Percentiles rank a stretch among this genome's conserved stretches.
phyloP scores from a whole-genome alignment of 1,139 yeast species.

The Suhomyces guaymorum region DNA sequence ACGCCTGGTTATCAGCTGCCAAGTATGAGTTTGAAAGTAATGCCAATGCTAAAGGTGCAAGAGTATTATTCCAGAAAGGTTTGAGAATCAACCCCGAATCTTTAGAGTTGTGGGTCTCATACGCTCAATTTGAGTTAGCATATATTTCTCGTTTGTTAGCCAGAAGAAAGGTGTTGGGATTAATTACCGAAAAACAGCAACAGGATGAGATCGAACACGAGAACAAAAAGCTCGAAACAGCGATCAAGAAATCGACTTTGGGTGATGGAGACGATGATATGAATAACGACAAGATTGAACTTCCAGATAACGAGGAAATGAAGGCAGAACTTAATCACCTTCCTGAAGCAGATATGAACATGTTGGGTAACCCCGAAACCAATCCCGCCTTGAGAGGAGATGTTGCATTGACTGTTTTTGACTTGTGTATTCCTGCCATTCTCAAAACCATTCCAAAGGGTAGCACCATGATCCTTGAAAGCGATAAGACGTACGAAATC shows the following conservation, averaged over 20 bases:
- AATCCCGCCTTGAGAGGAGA: constrained; percentile 93
- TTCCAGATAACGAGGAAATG: constrained; percentile 53
- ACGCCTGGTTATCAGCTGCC: constrained; percentile 94
- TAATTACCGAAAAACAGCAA: constrained; percentile 73
- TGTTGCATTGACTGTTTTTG: constrained; percentile 79
- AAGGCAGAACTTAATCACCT: constrained; percentile 66
- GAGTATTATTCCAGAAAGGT: constrained; percentile 82
- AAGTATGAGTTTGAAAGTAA: constrained; percentile 89
- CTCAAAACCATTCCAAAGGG: constrained; percentile 32
- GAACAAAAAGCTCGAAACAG: constrained; percentile 29
- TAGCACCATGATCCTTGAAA: constrained; percentile 27
- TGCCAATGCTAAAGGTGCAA: constrained; percentile 86
- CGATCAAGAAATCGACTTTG: constrained; percentile 25
- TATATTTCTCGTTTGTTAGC: constrained; percentile 82
- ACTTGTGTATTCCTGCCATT: constrained; percentile 62
- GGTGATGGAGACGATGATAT: constrained; percentile 28
- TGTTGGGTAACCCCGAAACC: constrained; percentile 81
- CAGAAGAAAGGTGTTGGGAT: constrained; percentile 79
- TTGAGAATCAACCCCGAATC: constrained; percentile 81
- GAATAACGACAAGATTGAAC: constrained; percentile 42
- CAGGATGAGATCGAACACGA: constrained; percentile 50
- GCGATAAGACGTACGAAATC: constrained; percentile 44
- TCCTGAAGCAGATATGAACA: constrained; percentile 86
- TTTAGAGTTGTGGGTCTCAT: constrained; percentile 75
- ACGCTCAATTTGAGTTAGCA: constrained; percentile 83